phyloP scores from a whole-genome alignment of 495 filamentous ascomycete genomes.

The Copromyces sp. region DNA sequence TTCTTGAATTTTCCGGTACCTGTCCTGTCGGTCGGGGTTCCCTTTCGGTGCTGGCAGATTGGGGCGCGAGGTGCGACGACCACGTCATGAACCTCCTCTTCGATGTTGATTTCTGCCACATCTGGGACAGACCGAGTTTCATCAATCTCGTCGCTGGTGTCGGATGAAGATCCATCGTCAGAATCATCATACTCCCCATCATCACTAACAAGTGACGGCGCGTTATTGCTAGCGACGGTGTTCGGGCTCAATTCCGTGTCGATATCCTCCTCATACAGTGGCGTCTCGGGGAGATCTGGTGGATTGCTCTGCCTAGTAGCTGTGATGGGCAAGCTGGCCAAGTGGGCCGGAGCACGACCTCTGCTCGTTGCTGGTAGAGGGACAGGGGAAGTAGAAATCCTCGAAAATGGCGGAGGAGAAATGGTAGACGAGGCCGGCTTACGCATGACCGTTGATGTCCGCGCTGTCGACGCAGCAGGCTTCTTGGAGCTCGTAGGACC shows the following conservation, averaged over 20 bases:
- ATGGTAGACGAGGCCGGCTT: conserved; percentile 50
- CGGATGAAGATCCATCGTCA: conserved; percentile 36
- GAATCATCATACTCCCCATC: conserved; percentile 65
- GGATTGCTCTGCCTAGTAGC: conserved; percentile 4
- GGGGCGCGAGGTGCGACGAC: conserved; percentile 24
- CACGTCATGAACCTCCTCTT: conserved; percentile 30
- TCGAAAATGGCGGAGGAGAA: conserved; percentile 32
- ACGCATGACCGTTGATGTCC: conserved; percentile 35
- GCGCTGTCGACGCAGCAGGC: conserved; percentile 14
- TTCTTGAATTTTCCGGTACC: conserved; percentile 30
- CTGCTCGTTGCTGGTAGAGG: conserved; percentile 48
- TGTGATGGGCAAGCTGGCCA: background rate
- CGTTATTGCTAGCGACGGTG: conserved; percentile 66
- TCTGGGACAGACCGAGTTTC: conserved; percentile 36
- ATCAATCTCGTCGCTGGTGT: conserved; percentile 28
- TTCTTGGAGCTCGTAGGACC: conserved; percentile 12
- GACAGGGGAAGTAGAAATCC: conserved; percentile 16
- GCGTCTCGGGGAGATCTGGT: conserved; percentile 26
- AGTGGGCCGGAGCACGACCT: conserved; percentile 22
- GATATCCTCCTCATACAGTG: conserved; percentile 39
- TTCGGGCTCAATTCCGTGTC: conserved; percentile 67
- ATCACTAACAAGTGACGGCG: conserved; percentile 81
- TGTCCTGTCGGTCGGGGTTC: conserved; percentile 1
- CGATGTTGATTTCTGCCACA: conserved; percentile 39
- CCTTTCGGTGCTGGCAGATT: conserved; percentile 23